These are phyloP conservation scores for Didymella segeticola DNA, from an alignment of 2,329 filamentous ascomycete species.

Conservation along the genomic window DNA sequence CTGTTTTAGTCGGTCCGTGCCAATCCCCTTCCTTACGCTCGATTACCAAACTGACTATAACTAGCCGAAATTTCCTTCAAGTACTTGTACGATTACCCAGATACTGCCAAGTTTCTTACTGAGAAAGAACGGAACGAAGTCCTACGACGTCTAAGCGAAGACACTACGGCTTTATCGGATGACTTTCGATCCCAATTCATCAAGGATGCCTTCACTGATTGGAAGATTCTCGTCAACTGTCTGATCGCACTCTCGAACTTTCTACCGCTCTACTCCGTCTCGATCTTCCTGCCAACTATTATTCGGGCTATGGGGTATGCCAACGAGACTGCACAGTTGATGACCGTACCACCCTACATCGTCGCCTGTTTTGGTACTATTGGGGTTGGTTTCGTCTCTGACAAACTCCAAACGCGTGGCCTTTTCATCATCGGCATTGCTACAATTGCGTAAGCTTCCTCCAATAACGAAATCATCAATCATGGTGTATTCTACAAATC, in stretches of 20 bases:
- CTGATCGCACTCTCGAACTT: conserved; percentile 7
- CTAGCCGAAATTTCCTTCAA: conserved; percentile 4
- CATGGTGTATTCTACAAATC: not conserved
- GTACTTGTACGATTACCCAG: conserved; percentile 2
- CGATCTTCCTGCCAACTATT: conserved; percentile 81
- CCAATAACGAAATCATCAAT: not conserved
- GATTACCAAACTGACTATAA: too few relatives aligned
- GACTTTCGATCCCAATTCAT: conserved; percentile 2
- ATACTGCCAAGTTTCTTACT: conserved; percentile 7
- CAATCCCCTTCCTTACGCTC: too few relatives aligned
- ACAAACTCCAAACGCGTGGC: not conserved
- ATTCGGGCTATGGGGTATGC: conserved; percentile 75
- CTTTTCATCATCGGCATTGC: not conserved
- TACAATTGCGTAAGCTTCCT: not conserved
- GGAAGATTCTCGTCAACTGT: conserved; percentile 8
- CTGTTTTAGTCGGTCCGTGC: too few relatives aligned
- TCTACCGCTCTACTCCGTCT: conserved; percentile 52
- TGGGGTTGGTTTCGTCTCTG: conserved; percentile 2
- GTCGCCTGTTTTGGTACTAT: conserved; percentile 3
- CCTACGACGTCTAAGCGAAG: not conserved
- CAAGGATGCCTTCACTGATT: conserved; percentile 10
- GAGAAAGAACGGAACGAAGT: not conserved
- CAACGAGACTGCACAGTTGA: conserved; percentile 29
- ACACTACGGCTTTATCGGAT: conserved; percentile 1
- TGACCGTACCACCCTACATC: conserved; percentile 10